Percentiles rank a stretch among this genome's conserved stretches.
phyloP scores from a whole-genome alignment of 169 alveolate genomes.

The Eimeria sp. region DNA sequence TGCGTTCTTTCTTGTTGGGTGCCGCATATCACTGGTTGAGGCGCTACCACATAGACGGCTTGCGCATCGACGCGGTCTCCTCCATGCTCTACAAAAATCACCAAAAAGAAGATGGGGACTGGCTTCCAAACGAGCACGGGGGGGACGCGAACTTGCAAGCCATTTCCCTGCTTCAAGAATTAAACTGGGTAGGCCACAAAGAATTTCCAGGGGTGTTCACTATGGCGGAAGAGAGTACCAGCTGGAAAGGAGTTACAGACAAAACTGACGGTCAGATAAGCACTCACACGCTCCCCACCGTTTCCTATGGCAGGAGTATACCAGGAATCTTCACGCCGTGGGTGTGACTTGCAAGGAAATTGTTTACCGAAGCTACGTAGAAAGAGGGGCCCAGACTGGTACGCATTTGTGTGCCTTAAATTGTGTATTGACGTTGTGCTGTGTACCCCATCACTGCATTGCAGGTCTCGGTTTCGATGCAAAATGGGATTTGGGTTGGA shows the following conservation, averaged over 20 bases:
- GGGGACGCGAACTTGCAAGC: constrained; percentile 89
- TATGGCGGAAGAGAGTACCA: constrained; percentile 89
- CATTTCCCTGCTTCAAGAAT: constrained; percentile 87
- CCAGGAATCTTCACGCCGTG: background rate
- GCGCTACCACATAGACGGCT: constrained; percentile 88
- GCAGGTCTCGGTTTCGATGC: constrained; percentile 89
- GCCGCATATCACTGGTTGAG: constrained; percentile 90
- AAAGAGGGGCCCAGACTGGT: too few relatives aligned
- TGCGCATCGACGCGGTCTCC: constrained; percentile 89
- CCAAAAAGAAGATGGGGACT: constrained; percentile 85
- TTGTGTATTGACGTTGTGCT: background rate
- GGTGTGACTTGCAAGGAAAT: background rate
- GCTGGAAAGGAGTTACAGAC: constrained; percentile 89
- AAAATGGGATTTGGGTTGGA: constrained; percentile 90
- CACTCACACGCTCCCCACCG: background rate
- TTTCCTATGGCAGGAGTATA: background rate
- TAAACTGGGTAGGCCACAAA: constrained; percentile 89
- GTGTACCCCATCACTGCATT: background rate
- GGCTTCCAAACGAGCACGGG: constrained; percentile 89
- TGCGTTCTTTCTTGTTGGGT: constrained; percentile 88
- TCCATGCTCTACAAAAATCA: constrained; percentile 88
- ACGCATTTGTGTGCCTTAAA: background rate
- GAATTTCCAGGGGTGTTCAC: constrained; percentile 89
- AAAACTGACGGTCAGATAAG: constrained; percentile 49
- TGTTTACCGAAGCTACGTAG: background rate